A percentile compares a stretch with the other conserved stretches of the same genome.
Evolutionary conservation across 345 rosid species (phyloP).

Genomic region (Clarkia xantiana): DNA sequence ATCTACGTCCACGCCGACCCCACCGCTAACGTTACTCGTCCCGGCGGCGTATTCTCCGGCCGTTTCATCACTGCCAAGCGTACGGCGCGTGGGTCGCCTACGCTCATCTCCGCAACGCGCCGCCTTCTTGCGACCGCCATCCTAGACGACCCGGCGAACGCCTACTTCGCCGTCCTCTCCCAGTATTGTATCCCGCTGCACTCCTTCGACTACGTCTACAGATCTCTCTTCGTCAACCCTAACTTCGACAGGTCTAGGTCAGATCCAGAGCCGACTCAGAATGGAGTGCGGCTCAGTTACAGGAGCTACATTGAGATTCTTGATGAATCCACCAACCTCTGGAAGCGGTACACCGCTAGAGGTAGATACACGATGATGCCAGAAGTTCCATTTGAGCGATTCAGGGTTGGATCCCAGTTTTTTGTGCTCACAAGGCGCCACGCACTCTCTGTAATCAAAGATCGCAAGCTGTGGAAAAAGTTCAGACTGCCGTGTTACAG

Average conservation of each 20-base stretch:
- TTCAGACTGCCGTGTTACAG: slow-evolving; percentile 66
- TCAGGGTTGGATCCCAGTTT: slow-evolving; percentile 88
- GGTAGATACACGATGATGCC: slow-evolving; percentile 73
- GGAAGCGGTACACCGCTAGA: slow-evolving; percentile 74
- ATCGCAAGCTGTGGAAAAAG: slow-evolving; percentile 65
- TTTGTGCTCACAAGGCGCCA: slow-evolving; percentile 69
- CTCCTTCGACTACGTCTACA: slow-evolving; percentile 54
- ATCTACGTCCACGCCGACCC: slow-evolving; percentile 91
- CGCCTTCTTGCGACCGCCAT: slow-evolving; percentile 79
- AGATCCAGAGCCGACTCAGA: slow-evolving; percentile 18
- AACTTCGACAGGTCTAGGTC: slow-evolving; percentile 39
- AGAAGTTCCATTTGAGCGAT: slow-evolving; percentile 52
- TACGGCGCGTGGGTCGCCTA: slow-evolving; percentile 76
- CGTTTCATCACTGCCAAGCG: slow-evolving; percentile 47
- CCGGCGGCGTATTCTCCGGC: slow-evolving; percentile 27
- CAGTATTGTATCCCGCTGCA: slow-evolving; percentile 81
- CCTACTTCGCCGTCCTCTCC: slow-evolving; percentile 69
- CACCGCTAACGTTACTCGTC: slow-evolving; percentile 35
- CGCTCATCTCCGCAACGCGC: slow-evolving; percentile 81
- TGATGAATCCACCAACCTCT: slow-evolving; percentile 43
- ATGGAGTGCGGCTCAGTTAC: slow-evolving; percentile 40
- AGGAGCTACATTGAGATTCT: slow-evolving; percentile 71
- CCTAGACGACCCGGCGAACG: slow-evolving; percentile 79
- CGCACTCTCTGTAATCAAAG: slow-evolving; percentile 52
- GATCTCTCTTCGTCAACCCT: slow-evolving; percentile 33